Percentiles rank a stretch among this genome's conserved stretches.
Conservation (phyloP, 2,329 filamentous ascomycete species). For the Penicillium occitanis region DNA sequence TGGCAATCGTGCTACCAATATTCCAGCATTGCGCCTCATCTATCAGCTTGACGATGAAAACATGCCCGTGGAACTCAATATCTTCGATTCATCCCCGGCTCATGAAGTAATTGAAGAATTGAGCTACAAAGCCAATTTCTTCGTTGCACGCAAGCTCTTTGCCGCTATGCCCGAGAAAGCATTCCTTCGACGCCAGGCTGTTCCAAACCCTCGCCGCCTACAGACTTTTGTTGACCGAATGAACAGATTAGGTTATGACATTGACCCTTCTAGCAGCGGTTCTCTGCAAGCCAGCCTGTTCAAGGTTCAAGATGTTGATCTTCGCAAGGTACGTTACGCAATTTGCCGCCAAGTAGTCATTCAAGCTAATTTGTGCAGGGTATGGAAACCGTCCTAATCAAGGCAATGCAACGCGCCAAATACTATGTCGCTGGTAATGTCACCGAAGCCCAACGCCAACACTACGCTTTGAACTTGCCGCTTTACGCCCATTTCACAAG, state of each 20-base stretch:
- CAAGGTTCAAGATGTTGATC: slow-evolving; percentile 81
- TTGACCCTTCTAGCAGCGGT: slow-evolving; percentile 86
- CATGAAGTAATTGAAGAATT: slow-evolving; percentile 95
- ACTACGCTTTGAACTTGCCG: slow-evolving; percentile 90
- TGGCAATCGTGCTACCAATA: slow-evolving; percentile 72
- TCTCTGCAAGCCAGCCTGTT: slow-evolving; percentile 92
- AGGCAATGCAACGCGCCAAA: slow-evolving; percentile 94
- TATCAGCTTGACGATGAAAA: slow-evolving; percentile 98
- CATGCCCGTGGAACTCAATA: slow-evolving; percentile 91
- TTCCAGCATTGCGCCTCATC: slow-evolving; percentile 82
- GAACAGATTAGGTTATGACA: slow-evolving; percentile 83
- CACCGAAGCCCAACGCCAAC: slow-evolving; percentile 71
- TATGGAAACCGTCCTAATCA: slow-evolving; percentile 93
- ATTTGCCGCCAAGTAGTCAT: neutral
- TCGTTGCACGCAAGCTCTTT: slow-evolving; percentile 81
- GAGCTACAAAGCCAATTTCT: slow-evolving; percentile 86
- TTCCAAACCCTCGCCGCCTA: slow-evolving; percentile 83
- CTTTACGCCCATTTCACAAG: slow-evolving; percentile 97
- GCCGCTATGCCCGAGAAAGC: slow-evolving; percentile 85
- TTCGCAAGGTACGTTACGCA: slow-evolving; percentile 65
- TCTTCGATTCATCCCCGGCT: slow-evolving; percentile 85
- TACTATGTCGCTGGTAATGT: slow-evolving; percentile 86
- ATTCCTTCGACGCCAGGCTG: slow-evolving; percentile 78
- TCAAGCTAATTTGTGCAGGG: slow-evolving; percentile 50
- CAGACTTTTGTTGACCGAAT: slow-evolving; percentile 91